phyloP scores from a whole-genome alignment of 2,329 filamentous ascomycete genomes.

The Botryosphaeria dothidea region DNA sequence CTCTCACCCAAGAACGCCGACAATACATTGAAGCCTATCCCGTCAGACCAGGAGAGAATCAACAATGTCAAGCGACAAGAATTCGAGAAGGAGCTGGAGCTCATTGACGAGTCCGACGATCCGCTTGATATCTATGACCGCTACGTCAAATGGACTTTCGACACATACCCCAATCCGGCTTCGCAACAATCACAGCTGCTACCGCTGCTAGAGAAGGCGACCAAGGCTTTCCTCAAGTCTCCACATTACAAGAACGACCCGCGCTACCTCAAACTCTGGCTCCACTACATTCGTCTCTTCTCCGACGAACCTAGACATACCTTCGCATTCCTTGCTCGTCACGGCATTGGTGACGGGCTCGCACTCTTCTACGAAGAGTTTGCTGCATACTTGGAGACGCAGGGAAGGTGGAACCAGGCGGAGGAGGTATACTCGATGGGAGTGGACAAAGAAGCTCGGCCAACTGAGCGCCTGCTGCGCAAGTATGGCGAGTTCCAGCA shows the following conservation, averaged over 20 bases:
- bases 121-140: constrained; percentile 94
- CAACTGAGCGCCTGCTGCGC: constrained; percentile 75
- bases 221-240: constrained; percentile 82
- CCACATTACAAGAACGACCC: constrained; percentile 93
- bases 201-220: constrained; percentile 86
- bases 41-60: constrained; percentile 68
- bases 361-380: constrained; percentile 98
- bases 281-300: constrained; percentile 91
- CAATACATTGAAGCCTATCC: constrained; percentile 48
- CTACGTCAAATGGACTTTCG: constrained; percentile 95
- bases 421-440: constrained; percentile 92
- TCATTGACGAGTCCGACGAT: constrained; percentile 84
- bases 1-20: constrained; percentile 64
- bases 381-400: constrained; percentile 85
- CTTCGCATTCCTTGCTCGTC: constrained; percentile 86
- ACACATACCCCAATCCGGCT: constrained; percentile 92
- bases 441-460: constrained; percentile 83
- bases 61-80: constrained; percentile 79
- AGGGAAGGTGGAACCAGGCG: constrained; percentile 82
- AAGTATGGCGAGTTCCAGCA: constrained; percentile 93
- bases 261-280: constrained; percentile 88
- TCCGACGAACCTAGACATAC: constrained; percentile 90
- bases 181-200: constrained; percentile 89
- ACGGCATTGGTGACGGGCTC: constrained; percentile 81
- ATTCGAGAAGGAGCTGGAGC: constrained; percentile 80